Evolutionary conservation across 1,284 basidiomycete genomes (phyloP).

Genomic region (Tilletia setariae): DNA sequence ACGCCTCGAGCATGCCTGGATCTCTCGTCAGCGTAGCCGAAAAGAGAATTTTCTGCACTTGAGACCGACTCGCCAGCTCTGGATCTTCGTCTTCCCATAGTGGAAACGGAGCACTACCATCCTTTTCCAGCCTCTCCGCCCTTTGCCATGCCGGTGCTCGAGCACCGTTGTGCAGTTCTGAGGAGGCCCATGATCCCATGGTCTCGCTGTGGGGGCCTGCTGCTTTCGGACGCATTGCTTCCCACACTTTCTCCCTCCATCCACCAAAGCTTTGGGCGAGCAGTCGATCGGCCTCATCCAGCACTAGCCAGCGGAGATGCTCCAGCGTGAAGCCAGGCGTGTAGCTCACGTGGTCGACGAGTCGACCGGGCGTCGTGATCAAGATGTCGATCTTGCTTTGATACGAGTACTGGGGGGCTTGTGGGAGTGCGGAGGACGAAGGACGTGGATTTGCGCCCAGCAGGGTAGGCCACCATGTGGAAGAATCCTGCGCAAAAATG

Average conservation of each 20-base stretch:
- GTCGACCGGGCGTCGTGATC: conserved; percentile 88
- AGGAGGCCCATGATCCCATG: not conserved
- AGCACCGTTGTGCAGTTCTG: too few species aligned
- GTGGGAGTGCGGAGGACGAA: not conserved
- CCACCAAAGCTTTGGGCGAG: conserved; percentile 93
- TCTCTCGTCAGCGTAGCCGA: conserved; percentile 93
- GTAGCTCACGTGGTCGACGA: conserved; percentile 86
- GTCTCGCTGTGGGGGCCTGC: not conserved
- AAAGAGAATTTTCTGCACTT: conserved; percentile 90
- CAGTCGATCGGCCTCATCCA: conserved; percentile 95
- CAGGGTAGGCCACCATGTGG: not conserved
- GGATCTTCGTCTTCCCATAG: conserved; percentile 7
- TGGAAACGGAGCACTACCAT: not conserved
- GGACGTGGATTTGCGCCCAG: not conserved
- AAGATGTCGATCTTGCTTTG: conserved; percentile 76
- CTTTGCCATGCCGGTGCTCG: conserved; percentile 13
- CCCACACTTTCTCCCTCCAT: conserved; percentile 60
- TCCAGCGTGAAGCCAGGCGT: conserved; percentile 84
- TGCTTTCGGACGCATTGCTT: conserved; percentile 14
- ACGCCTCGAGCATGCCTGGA: conserved; percentile 81
- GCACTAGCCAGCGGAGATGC: conserved; percentile 89
- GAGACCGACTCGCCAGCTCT: not conserved
- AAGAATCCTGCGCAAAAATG: not conserved
- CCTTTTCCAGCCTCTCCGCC: not conserved
- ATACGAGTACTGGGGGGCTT: not conserved